phyloP scores from a whole-genome alignment of 1,284 basidiomycete genomes.

The Apiotrichum gamsii region DNA sequence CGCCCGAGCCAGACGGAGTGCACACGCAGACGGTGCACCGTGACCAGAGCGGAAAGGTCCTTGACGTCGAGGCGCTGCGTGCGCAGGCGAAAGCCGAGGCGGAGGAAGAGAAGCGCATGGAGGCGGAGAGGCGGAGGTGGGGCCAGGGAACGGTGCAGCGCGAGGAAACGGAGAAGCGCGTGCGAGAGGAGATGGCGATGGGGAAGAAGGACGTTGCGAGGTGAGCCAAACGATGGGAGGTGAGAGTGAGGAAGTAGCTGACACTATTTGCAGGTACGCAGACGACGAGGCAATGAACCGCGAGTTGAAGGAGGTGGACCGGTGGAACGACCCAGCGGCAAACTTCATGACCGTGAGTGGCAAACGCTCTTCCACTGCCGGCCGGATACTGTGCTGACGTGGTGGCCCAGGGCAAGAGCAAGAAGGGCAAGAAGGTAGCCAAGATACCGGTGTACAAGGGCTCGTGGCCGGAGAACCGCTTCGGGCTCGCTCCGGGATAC shows the following conservation, averaged over 20 bases:
- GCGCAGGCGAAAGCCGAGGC: conserved; percentile 74
- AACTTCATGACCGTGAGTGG: conserved; percentile 81
- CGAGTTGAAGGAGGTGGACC: conserved; percentile 66
- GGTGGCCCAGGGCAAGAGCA: conserved; percentile 10
- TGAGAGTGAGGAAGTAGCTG: conserved; percentile 1
- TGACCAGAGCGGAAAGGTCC: conserved; percentile 77
- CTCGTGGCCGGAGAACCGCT: conserved; percentile 88
- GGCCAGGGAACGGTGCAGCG: conserved; percentile 86
- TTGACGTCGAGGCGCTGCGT: conserved; percentile 75
- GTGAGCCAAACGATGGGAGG: conserved; percentile 43
- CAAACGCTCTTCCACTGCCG: too few relatives aligned
- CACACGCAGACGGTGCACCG: conserved; percentile 89
- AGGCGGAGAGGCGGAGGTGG: conserved; percentile 91
- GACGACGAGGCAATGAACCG: conserved; percentile 82
- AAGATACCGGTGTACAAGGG: conserved; percentile 78
- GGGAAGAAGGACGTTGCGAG: conserved; percentile 64
- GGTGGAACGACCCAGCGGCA: conserved; percentile 94
- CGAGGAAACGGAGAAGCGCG: conserved; percentile 63
- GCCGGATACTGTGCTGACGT: too few relatives aligned
- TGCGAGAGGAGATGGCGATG: conserved; percentile 62
- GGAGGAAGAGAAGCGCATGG: conserved; percentile 70
- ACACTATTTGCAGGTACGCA: conserved; percentile 53
- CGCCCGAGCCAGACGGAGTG: conserved; percentile 51
- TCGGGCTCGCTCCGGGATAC: conserved; percentile 88
- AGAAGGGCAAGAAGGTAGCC: conserved; percentile 74